Evolutionary conservation across 176 grass and related monocot genomes (phyloP).

Genomic region (Coix lacrymajobi): DNA sequence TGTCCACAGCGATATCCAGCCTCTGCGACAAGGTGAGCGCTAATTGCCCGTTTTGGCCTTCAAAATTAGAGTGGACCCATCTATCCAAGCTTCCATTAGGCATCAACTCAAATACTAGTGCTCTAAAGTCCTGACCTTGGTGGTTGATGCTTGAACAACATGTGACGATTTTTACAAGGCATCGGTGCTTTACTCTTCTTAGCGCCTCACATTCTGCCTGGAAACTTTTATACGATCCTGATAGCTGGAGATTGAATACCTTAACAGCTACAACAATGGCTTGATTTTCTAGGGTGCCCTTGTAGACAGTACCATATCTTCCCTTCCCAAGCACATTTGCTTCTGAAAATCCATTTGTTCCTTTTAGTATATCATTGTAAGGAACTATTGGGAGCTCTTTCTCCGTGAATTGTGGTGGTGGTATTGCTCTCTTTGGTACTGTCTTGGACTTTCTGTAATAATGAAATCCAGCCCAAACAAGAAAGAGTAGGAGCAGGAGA

Average conservation of each 20-base stretch:
- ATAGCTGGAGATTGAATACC: conserved; percentile 24
- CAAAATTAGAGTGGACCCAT: conserved; percentile 21
- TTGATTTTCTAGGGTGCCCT: not conserved
- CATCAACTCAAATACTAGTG: conserved; percentile 29
- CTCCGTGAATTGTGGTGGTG: not conserved
- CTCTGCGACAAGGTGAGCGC: conserved; percentile 13
- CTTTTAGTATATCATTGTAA: not conserved
- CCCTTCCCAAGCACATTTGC: conserved; percentile 15
- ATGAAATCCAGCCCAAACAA: not conserved
- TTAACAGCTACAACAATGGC: not conserved
- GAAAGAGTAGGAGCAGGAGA: not conserved
- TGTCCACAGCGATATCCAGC: not conserved
- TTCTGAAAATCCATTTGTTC: conserved; percentile 18
- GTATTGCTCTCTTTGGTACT: not conserved
- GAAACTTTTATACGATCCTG: conserved; percentile 25
- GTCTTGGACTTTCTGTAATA: not conserved
- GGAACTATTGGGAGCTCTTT: conserved; percentile 2
- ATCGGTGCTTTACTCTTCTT: conserved; percentile 25
- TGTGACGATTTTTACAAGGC: conserved; percentile 34
- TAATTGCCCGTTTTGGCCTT: no score
- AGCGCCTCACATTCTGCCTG: conserved; percentile 33
- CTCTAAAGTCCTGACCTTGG: conserved; percentile 33
- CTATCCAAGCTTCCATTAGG: conserved; percentile 22
- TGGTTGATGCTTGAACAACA: conserved; percentile 26
- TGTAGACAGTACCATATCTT: conserved; percentile 18